phyloP scores from a whole-genome alignment of 768 basidiomycete species.

The Lentinus tigrinus region DNA sequence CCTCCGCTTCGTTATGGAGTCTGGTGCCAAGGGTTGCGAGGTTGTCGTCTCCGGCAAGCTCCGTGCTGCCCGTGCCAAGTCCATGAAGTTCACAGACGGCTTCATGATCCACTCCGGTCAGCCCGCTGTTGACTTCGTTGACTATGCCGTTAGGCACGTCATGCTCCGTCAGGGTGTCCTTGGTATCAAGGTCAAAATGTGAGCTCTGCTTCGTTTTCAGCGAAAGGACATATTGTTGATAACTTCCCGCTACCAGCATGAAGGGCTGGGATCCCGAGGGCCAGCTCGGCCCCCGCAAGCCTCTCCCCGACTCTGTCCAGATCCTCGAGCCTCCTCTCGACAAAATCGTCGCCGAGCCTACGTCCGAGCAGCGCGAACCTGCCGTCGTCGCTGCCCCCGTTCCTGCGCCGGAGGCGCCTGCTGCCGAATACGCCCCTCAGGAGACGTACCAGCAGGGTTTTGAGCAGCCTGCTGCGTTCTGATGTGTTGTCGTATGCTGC shows the following conservation, averaged over 20 bases:
- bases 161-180: constrained; percentile 97
- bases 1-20: constrained; percentile 99
- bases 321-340: constrained; percentile 88
- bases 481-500: constrained; percentile 25
- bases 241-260: constrained; percentile 67
- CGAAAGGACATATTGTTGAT: constrained; percentile 2
- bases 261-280: constrained; percentile 95
- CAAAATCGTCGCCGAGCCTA: constrained; percentile 86
- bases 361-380: constrained; percentile 84
- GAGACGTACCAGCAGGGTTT: constrained; percentile 38
- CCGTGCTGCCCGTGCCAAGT: constrained; percentile 98
- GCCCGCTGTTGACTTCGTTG: constrained; percentile 94
- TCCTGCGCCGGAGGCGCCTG: constrained; percentile 52
- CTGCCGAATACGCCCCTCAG: constrained; percentile 27
- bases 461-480: constrained; percentile 51
- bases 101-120: constrained; percentile 99
- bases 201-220: constrained; percentile 26
- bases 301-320: constrained; percentile 92
- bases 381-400: constrained; percentile 47
- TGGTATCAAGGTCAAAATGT: constrained; percentile 99
- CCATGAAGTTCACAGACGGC: constrained; percentile 99
- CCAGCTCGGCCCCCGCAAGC: constrained; percentile 82
- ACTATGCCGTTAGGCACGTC: constrained; percentile 97
- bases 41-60: constrained; percentile 99
- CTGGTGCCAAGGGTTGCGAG: constrained; percentile 98